Conservation (phyloP, 192 early-diverging fungal genomes). For the Glomus cerebriforme region DNA sequence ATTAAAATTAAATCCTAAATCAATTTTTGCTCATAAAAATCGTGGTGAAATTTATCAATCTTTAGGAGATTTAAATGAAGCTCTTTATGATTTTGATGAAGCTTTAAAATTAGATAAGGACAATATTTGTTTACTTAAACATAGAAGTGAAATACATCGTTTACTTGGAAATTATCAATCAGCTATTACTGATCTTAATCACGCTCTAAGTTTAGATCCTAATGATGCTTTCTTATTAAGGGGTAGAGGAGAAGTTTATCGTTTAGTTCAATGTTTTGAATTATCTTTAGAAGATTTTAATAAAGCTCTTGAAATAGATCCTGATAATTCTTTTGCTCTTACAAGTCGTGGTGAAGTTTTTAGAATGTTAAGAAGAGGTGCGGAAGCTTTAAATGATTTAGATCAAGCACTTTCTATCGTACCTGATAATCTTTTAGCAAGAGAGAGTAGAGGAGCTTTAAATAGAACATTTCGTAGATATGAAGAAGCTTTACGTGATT, state of each 20-base stretch:
- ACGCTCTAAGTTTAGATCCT: background rate
- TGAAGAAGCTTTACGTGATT: background rate
- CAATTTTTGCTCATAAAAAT: background rate
- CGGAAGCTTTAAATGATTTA: background rate
- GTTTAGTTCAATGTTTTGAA: background rate
- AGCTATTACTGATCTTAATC: background rate
- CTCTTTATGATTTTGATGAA: background rate
- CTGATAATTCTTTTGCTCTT: conserved; percentile 10
- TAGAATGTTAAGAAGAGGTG: background rate
- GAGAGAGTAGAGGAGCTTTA: conserved; percentile 5
- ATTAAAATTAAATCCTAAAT: background rate
- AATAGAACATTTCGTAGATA: conserved; percentile 2
- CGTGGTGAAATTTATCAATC: background rate
- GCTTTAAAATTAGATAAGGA: conserved; percentile 5
- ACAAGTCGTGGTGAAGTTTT: conserved; percentile 18
- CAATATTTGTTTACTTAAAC: background rate
- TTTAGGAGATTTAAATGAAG: conserved; percentile 2
- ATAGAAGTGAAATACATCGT: conserved; percentile 5
- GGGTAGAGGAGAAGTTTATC: conserved; percentile 4
- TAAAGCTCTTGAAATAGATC: conserved; percentile 1
- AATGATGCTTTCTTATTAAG: background rate
- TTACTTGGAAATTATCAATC: background rate
- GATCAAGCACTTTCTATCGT: background rate
- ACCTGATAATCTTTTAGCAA: background rate
- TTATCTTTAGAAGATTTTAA: conserved; percentile 4